Evolutionary conservation across 139 green algal genomes (phyloP).

Genomic region (Gonium pectorale): DNA sequence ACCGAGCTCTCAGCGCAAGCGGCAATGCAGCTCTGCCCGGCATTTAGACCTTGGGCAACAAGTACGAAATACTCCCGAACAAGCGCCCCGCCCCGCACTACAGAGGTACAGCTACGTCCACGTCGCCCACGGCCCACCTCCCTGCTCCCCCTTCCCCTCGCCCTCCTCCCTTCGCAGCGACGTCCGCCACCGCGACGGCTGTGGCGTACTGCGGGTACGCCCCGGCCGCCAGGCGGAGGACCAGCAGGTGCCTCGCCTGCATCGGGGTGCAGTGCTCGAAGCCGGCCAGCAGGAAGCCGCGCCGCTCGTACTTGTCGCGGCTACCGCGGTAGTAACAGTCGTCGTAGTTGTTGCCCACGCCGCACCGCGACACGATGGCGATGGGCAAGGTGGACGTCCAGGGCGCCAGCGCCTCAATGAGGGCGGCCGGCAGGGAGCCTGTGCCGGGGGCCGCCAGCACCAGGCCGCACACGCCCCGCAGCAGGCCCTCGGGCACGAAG

Average conservation of each 20-base stretch:
- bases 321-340: constrained; percentile 40
- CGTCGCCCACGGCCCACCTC: too few relatives aligned
- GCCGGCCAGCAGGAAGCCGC: constrained; percentile 40
- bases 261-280: constrained; percentile 43
- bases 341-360: constrained; percentile 36
- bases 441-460: constrained; percentile 52
- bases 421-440: constrained; percentile 32
- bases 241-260: constrained; percentile 33
- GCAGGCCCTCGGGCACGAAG: constrained; percentile 34
- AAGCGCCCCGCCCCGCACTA: too few relatives aligned
- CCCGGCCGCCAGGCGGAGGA: constrained; percentile 20
- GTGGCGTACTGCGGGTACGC: constrained; percentile 14
- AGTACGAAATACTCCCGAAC: too few relatives aligned
- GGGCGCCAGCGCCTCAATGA: constrained; percentile 18
- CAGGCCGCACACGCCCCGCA: constrained; percentile 40
- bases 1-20: too few relatives aligned
- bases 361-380: constrained; percentile 42
- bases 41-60: too few relatives aligned
- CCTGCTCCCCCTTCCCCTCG: too few relatives aligned
- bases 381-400: constrained; percentile 42
- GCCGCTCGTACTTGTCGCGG: constrained; percentile 40
- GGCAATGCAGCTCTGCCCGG: too few relatives aligned
- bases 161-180: too few relatives aligned
- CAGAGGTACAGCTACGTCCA: too few relatives aligned
- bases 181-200: not conserved